Conservation (phyloP, 2,329 filamentous ascomycete genomes). For the Colletotrichum cuscutae region DNA sequence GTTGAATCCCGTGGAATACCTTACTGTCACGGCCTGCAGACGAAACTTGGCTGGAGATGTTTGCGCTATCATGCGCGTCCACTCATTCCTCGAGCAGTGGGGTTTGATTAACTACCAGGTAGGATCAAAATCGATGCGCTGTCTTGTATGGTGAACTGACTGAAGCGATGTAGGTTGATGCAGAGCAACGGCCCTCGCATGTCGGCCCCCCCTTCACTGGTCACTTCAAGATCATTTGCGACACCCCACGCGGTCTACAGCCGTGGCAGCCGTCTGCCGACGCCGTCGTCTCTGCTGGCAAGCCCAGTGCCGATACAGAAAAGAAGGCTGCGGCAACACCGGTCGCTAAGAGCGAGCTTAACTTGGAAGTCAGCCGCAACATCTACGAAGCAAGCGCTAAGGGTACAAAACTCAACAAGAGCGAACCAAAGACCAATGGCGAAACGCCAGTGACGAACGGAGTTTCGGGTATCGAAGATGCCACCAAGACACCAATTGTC, state of each 20-base stretch:
- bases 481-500: constrained; percentile 72
- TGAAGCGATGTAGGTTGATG: constrained; percentile 78
- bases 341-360: constrained; percentile 81
- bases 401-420: constrained; percentile 74
- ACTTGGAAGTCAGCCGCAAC: constrained; percentile 92
- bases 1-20: constrained; percentile 92
- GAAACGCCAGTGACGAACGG: constrained; percentile 77
- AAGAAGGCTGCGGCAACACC: constrained; percentile 73
- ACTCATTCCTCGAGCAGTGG: constrained; percentile 98
- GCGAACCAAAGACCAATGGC: constrained; percentile 79
- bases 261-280: constrained; percentile 93
- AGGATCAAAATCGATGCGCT: constrained; percentile 37
- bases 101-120: constrained; percentile 99
- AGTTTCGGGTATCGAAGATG: constrained; percentile 64
- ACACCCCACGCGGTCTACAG: constrained; percentile 93
- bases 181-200: constrained; percentile 92
- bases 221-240: constrained; percentile 95
- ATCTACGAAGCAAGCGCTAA: constrained; percentile 95
- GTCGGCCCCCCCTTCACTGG: constrained; percentile 97
- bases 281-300: constrained; percentile 71
- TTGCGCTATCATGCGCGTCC: constrained; percentile 98
- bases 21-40: constrained; percentile 95
- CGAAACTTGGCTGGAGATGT: constrained; percentile 97
- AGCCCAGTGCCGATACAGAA: constrained; percentile 76
- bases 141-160: background rate